Conservation (phyloP, 768 basidiomycete species). For the Crucibulum laeve region DNA sequence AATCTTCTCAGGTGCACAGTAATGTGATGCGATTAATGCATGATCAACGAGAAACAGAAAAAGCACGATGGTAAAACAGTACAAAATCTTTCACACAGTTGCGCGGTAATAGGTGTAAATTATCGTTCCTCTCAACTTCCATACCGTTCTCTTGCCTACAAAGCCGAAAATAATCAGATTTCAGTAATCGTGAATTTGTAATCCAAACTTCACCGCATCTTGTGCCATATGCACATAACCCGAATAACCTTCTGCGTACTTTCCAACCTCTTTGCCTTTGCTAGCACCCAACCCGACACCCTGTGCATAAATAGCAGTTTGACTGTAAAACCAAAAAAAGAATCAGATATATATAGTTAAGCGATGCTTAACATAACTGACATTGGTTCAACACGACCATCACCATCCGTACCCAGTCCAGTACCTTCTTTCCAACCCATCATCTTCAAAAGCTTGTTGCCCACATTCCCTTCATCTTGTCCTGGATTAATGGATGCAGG, state of each 20-base stretch:
- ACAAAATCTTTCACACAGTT: no score
- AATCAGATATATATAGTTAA: neutral
- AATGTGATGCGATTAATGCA: no score
- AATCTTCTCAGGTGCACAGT: no score
- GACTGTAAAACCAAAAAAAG: slow-evolving; percentile 31
- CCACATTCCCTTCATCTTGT: slow-evolving; percentile 81
- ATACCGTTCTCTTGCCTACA: slow-evolving; percentile 38
- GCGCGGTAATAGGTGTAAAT: neutral
- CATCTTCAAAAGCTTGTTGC: slow-evolving; percentile 91
- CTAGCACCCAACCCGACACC: slow-evolving; percentile 91
- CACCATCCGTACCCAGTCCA: slow-evolving; percentile 78
- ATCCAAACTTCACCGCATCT: slow-evolving; percentile 48
- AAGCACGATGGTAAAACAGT: no score
- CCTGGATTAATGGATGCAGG: slow-evolving; percentile 60
- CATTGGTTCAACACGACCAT: slow-evolving; percentile 88
- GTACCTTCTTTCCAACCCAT: slow-evolving; percentile 97
- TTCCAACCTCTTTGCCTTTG: slow-evolving; percentile 80
- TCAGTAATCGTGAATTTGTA: neutral
- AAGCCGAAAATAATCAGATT: slow-evolving; percentile 7
- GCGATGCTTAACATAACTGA: no score
- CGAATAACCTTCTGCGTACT: slow-evolving; percentile 62
- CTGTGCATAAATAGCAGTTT: slow-evolving; percentile 81
- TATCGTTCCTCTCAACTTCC: slow-evolving; percentile 17
- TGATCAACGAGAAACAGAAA: no score
- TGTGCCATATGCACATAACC: slow-evolving; percentile 73